phyloP scores from a whole-genome alignment of 306 rosid species.

The Dicorynia guianensis region DNA sequence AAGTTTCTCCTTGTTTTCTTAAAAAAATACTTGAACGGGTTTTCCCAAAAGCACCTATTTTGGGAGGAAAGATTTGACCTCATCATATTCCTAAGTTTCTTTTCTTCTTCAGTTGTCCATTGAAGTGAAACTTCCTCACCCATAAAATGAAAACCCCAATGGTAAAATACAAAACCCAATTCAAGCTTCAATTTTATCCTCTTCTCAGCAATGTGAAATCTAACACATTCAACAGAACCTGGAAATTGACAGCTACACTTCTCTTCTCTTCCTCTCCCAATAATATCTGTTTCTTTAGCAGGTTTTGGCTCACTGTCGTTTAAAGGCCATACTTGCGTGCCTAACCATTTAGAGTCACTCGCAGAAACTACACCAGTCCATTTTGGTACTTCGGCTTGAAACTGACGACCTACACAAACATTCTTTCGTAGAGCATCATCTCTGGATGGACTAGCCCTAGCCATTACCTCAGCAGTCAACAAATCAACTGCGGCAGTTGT shows the following conservation, averaged over 20 bases:
- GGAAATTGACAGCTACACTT: conserved; percentile 61
- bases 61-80: conserved; percentile 41
- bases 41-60: conserved; percentile 44
- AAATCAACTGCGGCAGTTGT: conserved; percentile 33
- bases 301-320: conserved; percentile 31
- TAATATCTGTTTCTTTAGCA: conserved; percentile 28
- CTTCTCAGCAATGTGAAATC: conserved; percentile 87
- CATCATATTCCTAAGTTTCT: conserved; percentile 68
- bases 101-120: conserved; percentile 79
- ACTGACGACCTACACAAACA: conserved; percentile 58
- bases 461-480: conserved; percentile 1
- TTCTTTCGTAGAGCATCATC: conserved; percentile 42
- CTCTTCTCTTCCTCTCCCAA: conserved; percentile 61
- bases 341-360: conserved; percentile 81
- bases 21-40: conserved; percentile 55
- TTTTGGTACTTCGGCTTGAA: conserved; percentile 76
- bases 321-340: conserved; percentile 70
- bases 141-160: conserved; percentile 76
- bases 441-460: conserved; percentile 12
- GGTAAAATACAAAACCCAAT: conserved; percentile 69
- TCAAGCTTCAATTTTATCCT: conserved; percentile 77
- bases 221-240: conserved; percentile 76
- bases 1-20: conserved; percentile 61
- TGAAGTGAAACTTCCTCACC: conserved; percentile 89
- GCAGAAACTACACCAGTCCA: conserved; percentile 73